Evolutionary conservation across 768 basidiomycete genomes (phyloP).

Genomic region (Boletus rubroflammeus): DNA sequence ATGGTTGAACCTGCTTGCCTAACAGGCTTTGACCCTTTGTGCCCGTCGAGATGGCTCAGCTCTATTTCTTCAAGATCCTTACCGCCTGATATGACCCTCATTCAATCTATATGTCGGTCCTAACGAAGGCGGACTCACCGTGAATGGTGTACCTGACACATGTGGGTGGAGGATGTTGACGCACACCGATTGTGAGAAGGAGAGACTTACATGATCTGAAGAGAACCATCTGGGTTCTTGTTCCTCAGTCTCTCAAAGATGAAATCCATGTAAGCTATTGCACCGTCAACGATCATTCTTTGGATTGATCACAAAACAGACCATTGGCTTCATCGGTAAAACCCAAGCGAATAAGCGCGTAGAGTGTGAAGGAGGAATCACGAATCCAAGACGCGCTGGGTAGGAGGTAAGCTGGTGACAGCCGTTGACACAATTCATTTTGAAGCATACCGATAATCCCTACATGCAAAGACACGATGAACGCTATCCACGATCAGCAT

Average conservation of each 20-base stretch:
- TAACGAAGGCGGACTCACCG: constrained; percentile 39
- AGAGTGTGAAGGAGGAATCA: constrained; percentile 95
- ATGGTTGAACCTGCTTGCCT: constrained; percentile 35
- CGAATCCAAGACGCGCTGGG: constrained; percentile 82
- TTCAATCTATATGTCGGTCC: not conserved
- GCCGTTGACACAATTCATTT: not conserved
- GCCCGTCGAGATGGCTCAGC: constrained; percentile 82
- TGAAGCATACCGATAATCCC: constrained; percentile 59
- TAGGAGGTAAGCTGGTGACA: not conserved
- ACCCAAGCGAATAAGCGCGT: constrained; percentile 89
- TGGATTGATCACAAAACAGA: constrained; percentile 29
- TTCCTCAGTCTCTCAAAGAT: constrained; percentile 79
- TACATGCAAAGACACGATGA: constrained; percentile 18
- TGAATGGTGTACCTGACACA: constrained; percentile 76
- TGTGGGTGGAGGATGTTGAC: not conserved
- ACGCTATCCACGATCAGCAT: not conserved
- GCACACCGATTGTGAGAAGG: not conserved
- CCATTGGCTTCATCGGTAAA: constrained; percentile 91
- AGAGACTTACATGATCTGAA: constrained; percentile 78
- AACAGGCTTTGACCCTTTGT: constrained; percentile 81
- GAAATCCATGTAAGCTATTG: constrained; percentile 82
- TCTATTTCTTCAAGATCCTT: constrained; percentile 85
- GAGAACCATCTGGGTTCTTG: constrained; percentile 84
- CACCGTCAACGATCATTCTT: not conserved
- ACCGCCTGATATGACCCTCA: constrained; percentile 39